Percentiles rank a stretch among this genome's conserved stretches.
These are phyloP conservation scores for Phytophthora idaei DNA, from an alignment of 352 stramenopile genomes.

Conservation along the genomic window DNA sequence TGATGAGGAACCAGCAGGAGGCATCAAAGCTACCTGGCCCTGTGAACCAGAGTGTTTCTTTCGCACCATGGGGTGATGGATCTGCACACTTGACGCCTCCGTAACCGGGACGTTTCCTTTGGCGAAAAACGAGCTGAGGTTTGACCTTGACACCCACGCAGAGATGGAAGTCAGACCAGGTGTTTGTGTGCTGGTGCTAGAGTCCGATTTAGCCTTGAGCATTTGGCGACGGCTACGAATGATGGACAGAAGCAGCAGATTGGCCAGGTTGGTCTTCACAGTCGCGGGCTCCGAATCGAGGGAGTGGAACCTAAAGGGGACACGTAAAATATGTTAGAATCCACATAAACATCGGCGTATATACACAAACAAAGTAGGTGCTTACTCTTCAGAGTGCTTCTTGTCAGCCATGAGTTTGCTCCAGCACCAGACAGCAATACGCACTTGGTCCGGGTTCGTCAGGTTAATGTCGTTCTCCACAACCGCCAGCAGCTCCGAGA, in stretches of 20 bases:
- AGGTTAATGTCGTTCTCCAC: conserved; percentile 68
- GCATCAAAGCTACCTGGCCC: conserved; percentile 13
- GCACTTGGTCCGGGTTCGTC: conserved; percentile 69
- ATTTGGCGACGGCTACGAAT: conserved; percentile 77
- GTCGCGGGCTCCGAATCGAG: conserved; percentile 33
- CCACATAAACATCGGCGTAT: background rate
- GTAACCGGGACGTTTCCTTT: conserved; percentile 8
- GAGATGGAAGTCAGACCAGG: conserved; percentile 42
- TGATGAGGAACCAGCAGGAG: conserved; percentile 12
- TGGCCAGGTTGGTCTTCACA: conserved; percentile 45
- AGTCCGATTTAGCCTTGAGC: conserved; percentile 64
- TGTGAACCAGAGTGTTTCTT: conserved; percentile 47
- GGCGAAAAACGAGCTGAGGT: conserved; percentile 38
- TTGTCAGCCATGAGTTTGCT: conserved; percentile 59
- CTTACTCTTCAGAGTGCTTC: conserved; percentile 44
- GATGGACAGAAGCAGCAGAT: conserved; percentile 67
- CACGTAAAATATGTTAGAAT: conserved; percentile 17
- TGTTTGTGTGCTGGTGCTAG: conserved; percentile 7
- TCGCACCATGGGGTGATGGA: conserved; percentile 69
- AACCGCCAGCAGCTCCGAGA: conserved; percentile 47
- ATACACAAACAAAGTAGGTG: background rate
- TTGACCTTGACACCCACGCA: conserved; percentile 41
- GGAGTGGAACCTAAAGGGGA: conserved; percentile 39
- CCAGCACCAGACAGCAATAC: conserved; percentile 78
- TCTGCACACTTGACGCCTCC: conserved; percentile 16